These are phyloP conservation scores for Pyricularia sp. DNA, from an alignment of 2,329 filamentous ascomycete species.

Conservation along the genomic window DNA sequence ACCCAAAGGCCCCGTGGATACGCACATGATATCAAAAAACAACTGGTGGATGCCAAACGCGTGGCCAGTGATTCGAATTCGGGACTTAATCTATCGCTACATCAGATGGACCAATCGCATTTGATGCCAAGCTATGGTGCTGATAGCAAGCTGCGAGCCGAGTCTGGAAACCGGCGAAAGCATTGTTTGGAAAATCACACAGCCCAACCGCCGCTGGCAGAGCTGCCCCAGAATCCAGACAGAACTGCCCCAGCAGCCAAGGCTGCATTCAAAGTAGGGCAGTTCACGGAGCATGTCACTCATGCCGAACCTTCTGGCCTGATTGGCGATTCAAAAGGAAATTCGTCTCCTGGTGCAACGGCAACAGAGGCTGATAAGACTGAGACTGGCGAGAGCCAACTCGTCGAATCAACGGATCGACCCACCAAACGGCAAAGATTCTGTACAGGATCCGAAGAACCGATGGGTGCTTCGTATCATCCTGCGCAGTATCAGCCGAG, in stretches of 20 bases:
- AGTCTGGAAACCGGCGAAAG: not conserved
- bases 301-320: not conserved
- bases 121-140: not conserved
- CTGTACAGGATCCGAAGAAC: not conserved
- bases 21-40: not conserved
- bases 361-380: not conserved
- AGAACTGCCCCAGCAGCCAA: not conserved
- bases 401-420: not conserved
- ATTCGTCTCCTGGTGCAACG: not conserved
- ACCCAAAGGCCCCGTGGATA: too few relatives aligned
- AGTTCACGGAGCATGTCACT: not conserved
- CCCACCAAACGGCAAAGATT: not conserved
- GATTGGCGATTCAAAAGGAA: not conserved
- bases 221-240: not conserved
- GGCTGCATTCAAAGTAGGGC: not conserved
- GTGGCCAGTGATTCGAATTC: not conserved
- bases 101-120: not conserved
- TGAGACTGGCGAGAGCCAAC: not conserved
- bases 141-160: not conserved
- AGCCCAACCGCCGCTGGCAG: not conserved
- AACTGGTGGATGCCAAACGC: not conserved
- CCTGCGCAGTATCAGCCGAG: not conserved
- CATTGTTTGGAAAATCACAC: not conserved
- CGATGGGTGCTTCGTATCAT: not conserved
- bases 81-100: not conserved